These are phyloP conservation scores for Pseudozyma tsukubaensis DNA, from an alignment of 1,284 basidiomycete species.

Conservation along the genomic window DNA sequence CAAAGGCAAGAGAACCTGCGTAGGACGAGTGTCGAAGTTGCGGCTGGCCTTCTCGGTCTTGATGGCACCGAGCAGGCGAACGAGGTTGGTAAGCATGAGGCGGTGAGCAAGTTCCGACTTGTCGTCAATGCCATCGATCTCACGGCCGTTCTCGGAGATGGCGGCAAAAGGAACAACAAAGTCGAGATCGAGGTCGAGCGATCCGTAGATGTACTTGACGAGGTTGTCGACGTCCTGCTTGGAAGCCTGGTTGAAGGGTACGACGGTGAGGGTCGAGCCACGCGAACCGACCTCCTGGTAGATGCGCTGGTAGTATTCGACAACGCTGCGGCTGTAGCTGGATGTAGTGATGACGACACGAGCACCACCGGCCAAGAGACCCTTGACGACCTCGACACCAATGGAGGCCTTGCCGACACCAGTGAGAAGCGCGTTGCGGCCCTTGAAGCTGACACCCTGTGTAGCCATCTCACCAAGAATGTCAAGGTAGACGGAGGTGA, in stretches of 20 bases:
- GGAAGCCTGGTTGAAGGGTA: slow-evolving; percentile 98
- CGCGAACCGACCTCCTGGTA: slow-evolving; percentile 95
- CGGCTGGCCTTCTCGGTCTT: slow-evolving; percentile 97
- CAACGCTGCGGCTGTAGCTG: slow-evolving; percentile 74
- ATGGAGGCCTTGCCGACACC: slow-evolving; percentile 98
- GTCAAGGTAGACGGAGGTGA: slow-evolving; percentile 84
- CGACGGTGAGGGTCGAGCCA: slow-evolving; percentile 93
- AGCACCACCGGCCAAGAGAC: slow-evolving; percentile 92
- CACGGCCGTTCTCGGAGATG: slow-evolving; percentile 96
- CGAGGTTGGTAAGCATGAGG: slow-evolving; percentile 82
- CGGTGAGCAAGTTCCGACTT: slow-evolving; percentile 97
- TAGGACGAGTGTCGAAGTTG: slow-evolving; percentile 95
- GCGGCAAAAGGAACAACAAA: slow-evolving; percentile 98
- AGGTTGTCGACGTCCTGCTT: slow-evolving; percentile 93
- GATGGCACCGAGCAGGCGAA: slow-evolving; percentile 93
- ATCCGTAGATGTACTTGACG: slow-evolving; percentile 97
- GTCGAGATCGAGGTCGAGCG: slow-evolving; percentile 92
- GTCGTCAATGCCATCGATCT: slow-evolving; percentile 96
- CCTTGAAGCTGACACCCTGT: slow-evolving; percentile 96
- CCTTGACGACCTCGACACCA: slow-evolving; percentile 96
- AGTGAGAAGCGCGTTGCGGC: slow-evolving; percentile 96
- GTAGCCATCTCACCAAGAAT: slow-evolving; percentile 97
- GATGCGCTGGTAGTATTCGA: slow-evolving; percentile 98
- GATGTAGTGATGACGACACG: slow-evolving; percentile 96
- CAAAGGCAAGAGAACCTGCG: slow-evolving; percentile 94